Percentiles rank a stretch among this genome's conserved stretches.
phyloP scores from a whole-genome alignment of 192 early-diverging fungal genomes.

The Coemansia reversa region DNA sequence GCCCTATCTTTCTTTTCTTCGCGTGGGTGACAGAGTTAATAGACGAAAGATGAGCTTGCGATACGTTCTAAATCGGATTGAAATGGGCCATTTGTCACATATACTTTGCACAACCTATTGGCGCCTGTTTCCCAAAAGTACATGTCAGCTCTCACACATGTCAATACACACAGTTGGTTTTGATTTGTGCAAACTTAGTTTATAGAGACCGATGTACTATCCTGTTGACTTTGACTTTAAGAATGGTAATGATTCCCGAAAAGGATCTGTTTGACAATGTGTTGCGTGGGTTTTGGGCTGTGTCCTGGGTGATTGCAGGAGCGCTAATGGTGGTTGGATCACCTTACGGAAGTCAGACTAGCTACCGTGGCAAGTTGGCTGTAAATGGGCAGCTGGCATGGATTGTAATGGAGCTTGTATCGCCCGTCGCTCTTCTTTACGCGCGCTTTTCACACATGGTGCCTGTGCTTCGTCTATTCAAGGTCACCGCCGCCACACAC shows the following conservation, averaged over 20 bases:
- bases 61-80: too few species aligned
- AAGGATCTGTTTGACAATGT: slow-evolving; percentile 13
- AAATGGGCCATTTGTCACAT: too few species aligned
- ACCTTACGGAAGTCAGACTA: slow-evolving; percentile 49
- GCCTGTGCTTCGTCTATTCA: neutral
- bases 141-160: too few species aligned
- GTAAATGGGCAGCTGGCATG: slow-evolving; percentile 34
- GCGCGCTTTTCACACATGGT: neutral
- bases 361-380: slow-evolving; percentile 21
- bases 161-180: too few species aligned
- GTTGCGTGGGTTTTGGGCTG: slow-evolving; percentile 14
- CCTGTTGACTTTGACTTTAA: too few species aligned
- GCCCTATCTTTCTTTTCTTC: neutral
- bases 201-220: too few species aligned
- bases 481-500: neutral
- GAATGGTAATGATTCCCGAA: slow-evolving; percentile 4
- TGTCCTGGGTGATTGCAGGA: slow-evolving; percentile 16
- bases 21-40: neutral
- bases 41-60: neutral
- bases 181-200: too few species aligned
- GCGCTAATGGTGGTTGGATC: slow-evolving; percentile 36
- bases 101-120: too few species aligned
- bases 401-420: slow-evolving; percentile 48
- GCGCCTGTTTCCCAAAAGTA: too few species aligned
- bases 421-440: slow-evolving; percentile 23